Percentiles rank a stretch among this genome's conserved stretches.
phyloP scores from a whole-genome alignment of 208 protist genomes.

The Lotmaria passim region DNA sequence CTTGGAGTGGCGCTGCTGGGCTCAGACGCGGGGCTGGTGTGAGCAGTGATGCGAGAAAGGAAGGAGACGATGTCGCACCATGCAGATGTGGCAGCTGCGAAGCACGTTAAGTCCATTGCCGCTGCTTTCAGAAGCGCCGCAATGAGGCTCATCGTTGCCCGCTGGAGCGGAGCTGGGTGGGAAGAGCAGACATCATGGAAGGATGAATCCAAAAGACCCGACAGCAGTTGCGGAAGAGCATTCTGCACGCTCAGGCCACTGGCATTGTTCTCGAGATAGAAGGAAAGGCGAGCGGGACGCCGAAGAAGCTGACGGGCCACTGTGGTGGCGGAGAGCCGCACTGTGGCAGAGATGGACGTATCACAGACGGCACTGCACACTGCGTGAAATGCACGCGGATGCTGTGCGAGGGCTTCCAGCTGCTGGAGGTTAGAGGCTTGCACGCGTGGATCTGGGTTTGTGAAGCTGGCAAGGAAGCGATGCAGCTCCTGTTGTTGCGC shows the following conservation, averaged over 20 bases:
- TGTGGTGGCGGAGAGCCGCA: slow-evolving; percentile 28
- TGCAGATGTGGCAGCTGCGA: slow-evolving; percentile 3
- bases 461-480: slow-evolving; percentile 41
- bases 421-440: slow-evolving; percentile 41
- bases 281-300: not conserved
- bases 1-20: not conserved
- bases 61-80: slow-evolving; percentile 14
- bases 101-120: not conserved
- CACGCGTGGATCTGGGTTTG: slow-evolving; percentile 33
- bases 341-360: slow-evolving; percentile 4
- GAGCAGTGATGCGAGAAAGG: slow-evolving; percentile 13
- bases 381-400: slow-evolving; percentile 25
- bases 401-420: slow-evolving; percentile 31
- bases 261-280: slow-evolving; percentile 8
- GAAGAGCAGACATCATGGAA: not conserved
- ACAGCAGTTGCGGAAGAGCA: not conserved
- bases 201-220: not conserved
- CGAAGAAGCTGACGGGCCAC: slow-evolving; percentile 28
- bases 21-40: not conserved
- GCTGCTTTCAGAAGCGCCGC: slow-evolving; percentile 7
- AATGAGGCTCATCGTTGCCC: slow-evolving; percentile 22
- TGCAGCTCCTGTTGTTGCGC: slow-evolving; percentile 39
- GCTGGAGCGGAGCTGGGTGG: slow-evolving; percentile 13
- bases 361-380: slow-evolving; percentile 33
- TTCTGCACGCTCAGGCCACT: not conserved